Evolutionary conservation across 805 yeast genomes (phyloP).

Genomic region (Candida hungchunana): DNA sequence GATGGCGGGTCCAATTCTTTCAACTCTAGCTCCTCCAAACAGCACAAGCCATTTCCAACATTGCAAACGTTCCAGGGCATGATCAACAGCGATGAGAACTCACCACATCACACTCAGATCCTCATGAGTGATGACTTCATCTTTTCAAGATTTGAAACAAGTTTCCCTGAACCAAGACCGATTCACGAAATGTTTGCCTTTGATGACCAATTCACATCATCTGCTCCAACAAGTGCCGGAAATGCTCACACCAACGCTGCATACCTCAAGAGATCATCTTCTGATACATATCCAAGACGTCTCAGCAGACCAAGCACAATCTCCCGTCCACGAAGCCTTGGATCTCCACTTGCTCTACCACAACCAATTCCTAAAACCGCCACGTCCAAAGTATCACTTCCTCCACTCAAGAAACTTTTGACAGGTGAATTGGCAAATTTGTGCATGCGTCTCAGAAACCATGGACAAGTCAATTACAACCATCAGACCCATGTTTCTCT

Average conservation of each 20-base stretch:
- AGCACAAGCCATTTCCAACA: neutral
- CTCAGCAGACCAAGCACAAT: neutral
- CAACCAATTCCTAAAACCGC: constrained; percentile 1
- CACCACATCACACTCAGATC: constrained; percentile 1
- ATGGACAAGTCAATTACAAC: neutral
- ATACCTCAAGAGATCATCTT: neutral
- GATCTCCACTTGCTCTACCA: neutral
- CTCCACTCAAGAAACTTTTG: neutral
- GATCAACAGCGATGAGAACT: neutral
- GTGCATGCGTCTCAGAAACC: constrained; percentile 4
- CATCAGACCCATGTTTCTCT: constrained; percentile 2
- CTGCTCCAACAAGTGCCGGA: constrained; percentile 6
- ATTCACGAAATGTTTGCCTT: constrained; percentile 15
- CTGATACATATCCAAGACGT: neutral
- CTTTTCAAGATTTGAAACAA: constrained; percentile 16
- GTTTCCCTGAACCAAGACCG: constrained; percentile 20
- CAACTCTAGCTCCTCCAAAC: constrained; percentile 4
- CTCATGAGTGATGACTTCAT: constrained; percentile 12
- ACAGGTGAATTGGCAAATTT: no score
- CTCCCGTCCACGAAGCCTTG: no score
- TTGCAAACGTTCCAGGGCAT: neutral
- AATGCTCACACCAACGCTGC: neutral
- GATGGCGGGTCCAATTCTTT: constrained; percentile 4
- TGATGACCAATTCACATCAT: constrained; percentile 13
- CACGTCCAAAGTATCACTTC: neutral